Conservation (phyloP, 805 yeast species). For the Pichia occidentalis region DNA sequence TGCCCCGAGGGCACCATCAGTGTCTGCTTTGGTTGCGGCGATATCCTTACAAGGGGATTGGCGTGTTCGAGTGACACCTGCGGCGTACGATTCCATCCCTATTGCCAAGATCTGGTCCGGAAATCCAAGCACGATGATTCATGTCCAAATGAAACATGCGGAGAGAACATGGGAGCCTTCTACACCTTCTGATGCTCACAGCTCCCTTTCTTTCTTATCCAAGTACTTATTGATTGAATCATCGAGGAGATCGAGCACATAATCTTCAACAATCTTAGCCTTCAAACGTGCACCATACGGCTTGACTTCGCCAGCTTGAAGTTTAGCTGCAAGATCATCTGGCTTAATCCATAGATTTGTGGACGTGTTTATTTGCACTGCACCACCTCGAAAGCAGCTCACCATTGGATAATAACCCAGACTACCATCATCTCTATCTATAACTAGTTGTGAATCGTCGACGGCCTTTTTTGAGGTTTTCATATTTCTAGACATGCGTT, state of each 20-base stretch:
- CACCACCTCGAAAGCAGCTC: conserved; percentile 75
- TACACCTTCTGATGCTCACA: conserved; percentile 12
- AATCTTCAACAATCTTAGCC: conserved; percentile 72
- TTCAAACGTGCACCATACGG: conserved; percentile 56
- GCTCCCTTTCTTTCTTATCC: conserved; percentile 28
- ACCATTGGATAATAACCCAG: conserved; percentile 90
- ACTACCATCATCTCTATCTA: conserved; percentile 66
- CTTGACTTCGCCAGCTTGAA: conserved; percentile 31
- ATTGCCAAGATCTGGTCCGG: conserved; percentile 38
- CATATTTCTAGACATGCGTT: conserved; percentile 21
- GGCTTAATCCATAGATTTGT: conserved; percentile 51
- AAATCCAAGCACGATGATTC: conserved; percentile 25
- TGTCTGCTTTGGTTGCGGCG: conserved; percentile 45
- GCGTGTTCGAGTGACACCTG: conserved; percentile 33
- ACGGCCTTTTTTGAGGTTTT: conserved; percentile 1
- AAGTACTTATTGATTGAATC: conserved; percentile 64
- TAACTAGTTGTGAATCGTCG: conserved; percentile 13
- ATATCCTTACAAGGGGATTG: conserved; percentile 47
- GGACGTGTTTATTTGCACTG: conserved; percentile 63
- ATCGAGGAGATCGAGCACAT: conserved; percentile 77
- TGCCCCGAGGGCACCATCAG: conserved; percentile 32
- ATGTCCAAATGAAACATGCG: conserved; percentile 32
- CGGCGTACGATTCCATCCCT: conserved; percentile 39
- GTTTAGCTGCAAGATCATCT: conserved; percentile 24
- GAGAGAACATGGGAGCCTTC: conserved; percentile 14